phyloP scores from a whole-genome alignment of 192 early-diverging fungal species.

The Backusella parvicylindrica region DNA sequence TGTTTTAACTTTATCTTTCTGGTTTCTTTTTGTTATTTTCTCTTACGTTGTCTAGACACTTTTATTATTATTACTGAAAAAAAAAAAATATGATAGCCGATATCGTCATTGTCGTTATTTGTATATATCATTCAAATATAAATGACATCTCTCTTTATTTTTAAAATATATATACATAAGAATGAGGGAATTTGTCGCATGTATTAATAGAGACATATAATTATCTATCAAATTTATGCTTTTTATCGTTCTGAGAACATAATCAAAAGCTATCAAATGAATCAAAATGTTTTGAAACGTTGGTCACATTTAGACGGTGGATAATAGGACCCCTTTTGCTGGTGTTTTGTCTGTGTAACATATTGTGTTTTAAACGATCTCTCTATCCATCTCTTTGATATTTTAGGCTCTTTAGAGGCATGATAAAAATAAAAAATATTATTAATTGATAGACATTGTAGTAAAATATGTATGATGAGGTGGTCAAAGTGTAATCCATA shows the following conservation, averaged over 20 bases:
- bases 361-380: not conserved
- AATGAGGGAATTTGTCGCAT: not conserved
- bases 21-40: not conserved
- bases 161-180: not conserved
- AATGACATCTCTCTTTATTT: not conserved
- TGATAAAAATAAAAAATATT: not conserved
- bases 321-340: constrained; percentile 1
- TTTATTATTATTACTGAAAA: not conserved
- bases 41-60: not conserved
- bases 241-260: not conserved
- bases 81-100: not conserved
- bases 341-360: not conserved
- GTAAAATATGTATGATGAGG: not conserved
- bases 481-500: not conserved
- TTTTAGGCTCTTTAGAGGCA: not conserved
- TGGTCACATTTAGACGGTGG: not conserved
- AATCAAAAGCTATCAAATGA: not conserved
- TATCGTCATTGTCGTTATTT: not conserved
- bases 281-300: constrained; percentile 1
- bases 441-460: not conserved
- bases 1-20: not conserved
- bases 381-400: not conserved
- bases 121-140: not conserved
- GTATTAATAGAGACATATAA: not conserved
- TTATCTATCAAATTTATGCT: not conserved